These are phyloP conservation scores for Tagetes erecta DNA, from an alignment of 129 eudicot species.

Conservation along the genomic window DNA sequence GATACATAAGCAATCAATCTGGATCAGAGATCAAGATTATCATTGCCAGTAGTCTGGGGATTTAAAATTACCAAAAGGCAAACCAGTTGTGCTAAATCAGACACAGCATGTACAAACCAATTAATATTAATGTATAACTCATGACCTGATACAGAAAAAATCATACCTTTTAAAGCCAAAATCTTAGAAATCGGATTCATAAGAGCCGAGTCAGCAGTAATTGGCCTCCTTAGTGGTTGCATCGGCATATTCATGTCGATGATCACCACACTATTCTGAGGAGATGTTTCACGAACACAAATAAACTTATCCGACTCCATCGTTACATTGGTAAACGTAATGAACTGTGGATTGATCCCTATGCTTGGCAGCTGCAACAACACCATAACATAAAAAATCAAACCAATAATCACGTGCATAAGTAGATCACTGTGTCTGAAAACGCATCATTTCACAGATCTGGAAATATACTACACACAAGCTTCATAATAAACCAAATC, in stretches of 20 bases:
- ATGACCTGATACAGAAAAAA: constrained; percentile 7
- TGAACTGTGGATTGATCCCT: constrained; percentile 95
- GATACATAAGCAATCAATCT: neutral
- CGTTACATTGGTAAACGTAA: constrained; percentile 96
- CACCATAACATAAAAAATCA: constrained; percentile 24
- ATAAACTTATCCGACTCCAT: constrained; percentile 99
- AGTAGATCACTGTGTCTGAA: neutral
- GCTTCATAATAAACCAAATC: constrained; percentile 19
- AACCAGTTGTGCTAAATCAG: neutral
- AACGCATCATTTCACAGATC: constrained; percentile 47
- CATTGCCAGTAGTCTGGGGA: neutral
- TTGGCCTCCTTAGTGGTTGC: constrained; percentile 92
- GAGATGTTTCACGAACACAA: constrained; percentile 97
- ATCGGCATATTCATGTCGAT: constrained; percentile 95
- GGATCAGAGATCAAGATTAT: neutral
- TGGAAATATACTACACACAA: constrained; percentile 16
- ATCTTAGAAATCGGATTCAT: constrained; percentile 93
- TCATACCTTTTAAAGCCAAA: constrained; percentile 83
- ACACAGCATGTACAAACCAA: neutral
- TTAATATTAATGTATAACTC: neutral
- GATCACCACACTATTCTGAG: constrained; percentile 95
- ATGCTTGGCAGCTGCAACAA: constrained; percentile 81
- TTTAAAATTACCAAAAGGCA: constrained; percentile 12
- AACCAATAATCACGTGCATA: constrained; percentile 3
- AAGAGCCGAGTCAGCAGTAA: constrained; percentile 96